Evolutionary conservation across 805 yeast species (phyloP).

Genomic region (Trichomonascus vanleenenianus): DNA sequence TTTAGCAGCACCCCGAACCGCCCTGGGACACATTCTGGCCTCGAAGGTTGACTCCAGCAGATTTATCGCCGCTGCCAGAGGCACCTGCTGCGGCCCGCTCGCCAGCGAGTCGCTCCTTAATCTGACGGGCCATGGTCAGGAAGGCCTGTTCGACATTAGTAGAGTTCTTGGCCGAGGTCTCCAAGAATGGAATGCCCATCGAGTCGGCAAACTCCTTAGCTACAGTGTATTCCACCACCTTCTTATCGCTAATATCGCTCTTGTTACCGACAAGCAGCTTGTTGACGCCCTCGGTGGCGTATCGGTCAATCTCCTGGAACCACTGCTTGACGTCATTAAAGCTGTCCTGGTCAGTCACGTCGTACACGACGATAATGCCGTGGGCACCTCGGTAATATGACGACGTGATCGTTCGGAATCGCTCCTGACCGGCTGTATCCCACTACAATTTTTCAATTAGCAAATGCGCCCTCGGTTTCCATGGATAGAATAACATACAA

Average conservation of each 20-base stretch:
- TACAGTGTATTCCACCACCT: constrained; percentile 89
- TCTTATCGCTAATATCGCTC: constrained; percentile 88
- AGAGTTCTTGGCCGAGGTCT: constrained; percentile 90
- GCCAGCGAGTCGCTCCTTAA: constrained; percentile 79
- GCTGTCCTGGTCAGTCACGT: constrained; percentile 82
- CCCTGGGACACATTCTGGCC: constrained; percentile 35
- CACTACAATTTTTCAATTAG: constrained; percentile 35
- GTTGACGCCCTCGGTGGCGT: constrained; percentile 96
- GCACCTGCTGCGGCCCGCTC: constrained; percentile 39
- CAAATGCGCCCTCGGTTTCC: neutral
- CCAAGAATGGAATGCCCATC: constrained; percentile 87
- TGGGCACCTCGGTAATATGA: constrained; percentile 98
- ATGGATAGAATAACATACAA: constrained; percentile 28
- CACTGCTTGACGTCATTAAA: constrained; percentile 96
- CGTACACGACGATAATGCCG: constrained; percentile 96
- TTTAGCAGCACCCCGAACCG: constrained; percentile 35
- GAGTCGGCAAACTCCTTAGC: constrained; percentile 98
- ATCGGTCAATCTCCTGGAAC: constrained; percentile 97
- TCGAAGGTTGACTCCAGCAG: constrained; percentile 34
- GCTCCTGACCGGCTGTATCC: constrained; percentile 99
- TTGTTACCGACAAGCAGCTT: constrained; percentile 94
- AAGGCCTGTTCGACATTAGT: constrained; percentile 98
- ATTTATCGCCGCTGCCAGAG: constrained; percentile 31
- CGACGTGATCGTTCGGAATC: constrained; percentile 95
- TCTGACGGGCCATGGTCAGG: constrained; percentile 97